Evolutionary conservation across 768 basidiomycete species (phyloP).

Genomic region (Termitomyces sp.): DNA sequence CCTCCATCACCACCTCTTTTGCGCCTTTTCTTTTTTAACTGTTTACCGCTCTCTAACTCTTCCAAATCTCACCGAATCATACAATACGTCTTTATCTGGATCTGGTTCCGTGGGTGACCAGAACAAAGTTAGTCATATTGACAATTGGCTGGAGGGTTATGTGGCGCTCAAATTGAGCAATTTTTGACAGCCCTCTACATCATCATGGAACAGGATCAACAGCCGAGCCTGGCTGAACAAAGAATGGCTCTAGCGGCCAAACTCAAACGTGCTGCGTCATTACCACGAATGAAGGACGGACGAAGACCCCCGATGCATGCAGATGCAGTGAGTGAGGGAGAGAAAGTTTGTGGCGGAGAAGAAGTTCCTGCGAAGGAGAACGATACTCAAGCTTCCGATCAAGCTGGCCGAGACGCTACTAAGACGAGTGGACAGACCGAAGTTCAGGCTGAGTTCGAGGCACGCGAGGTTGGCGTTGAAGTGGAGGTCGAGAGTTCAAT

Average conservation of each 20-base stretch:
- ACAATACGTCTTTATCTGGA: background rate
- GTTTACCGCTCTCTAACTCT: background rate
- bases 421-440: conserved; percentile 1
- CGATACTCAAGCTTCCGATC: conserved; percentile 14
- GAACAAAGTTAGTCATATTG: conserved; percentile 10
- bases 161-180: conserved; percentile 8
- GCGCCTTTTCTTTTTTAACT: background rate
- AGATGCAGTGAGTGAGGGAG: conserved; percentile 79
- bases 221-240: conserved; percentile 58
- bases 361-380: conserved; percentile 25
- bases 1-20: conserved; percentile 3
- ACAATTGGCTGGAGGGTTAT: conserved; percentile 2
- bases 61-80: background rate
- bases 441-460: conserved; percentile 2
- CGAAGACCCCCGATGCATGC: conserved; percentile 82
- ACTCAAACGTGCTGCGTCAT: conserved; percentile 86
- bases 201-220: conserved; percentile 42
- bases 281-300: conserved; percentile 90
- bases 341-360: conserved; percentile 45
- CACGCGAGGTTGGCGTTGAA: conserved; percentile 3
- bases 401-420: background rate
- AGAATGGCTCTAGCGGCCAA: conserved; percentile 85
- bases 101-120: conserved; percentile 8
- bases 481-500: conserved; percentile 13
- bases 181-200: conserved; percentile 2